phyloP scores from a whole-genome alignment of 805 yeast species.

The Cyberlindnera americana region DNA sequence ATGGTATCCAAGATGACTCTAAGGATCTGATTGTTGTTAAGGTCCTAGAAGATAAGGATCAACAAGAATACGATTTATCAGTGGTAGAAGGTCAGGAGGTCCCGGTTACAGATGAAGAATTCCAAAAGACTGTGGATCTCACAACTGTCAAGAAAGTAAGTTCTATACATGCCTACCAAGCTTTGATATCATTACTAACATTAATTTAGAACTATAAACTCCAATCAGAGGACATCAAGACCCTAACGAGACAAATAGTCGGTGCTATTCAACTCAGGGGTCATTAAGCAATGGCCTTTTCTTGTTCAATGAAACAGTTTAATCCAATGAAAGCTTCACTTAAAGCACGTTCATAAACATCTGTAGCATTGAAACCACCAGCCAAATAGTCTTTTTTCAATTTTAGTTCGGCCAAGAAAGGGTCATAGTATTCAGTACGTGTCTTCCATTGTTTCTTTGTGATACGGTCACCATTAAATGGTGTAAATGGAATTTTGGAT shows the following conservation, averaged over 20 bases:
- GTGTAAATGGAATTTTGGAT: conserved; percentile 72
- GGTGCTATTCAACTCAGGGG: conserved; percentile 51
- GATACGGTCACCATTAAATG: conserved; percentile 88
- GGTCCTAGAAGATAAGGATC: conserved; percentile 29
- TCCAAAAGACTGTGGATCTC: conserved; percentile 33
- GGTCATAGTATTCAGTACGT: conserved; percentile 53
- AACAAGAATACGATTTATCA: conserved; percentile 18
- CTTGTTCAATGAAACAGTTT: conserved; percentile 72
- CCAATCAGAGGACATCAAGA: conserved; percentile 10
- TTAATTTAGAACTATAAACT: conserved; percentile 18
- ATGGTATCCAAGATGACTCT: conserved; percentile 59
- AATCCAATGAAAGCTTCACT: conserved; percentile 89
- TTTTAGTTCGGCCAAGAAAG: conserved; percentile 50
- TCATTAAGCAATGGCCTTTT: conserved; percentile 31
- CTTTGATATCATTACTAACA: conserved; percentile 1
- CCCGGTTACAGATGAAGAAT: conserved; percentile 31
- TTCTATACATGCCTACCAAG: not conserved
- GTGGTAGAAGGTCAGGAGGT: conserved; percentile 34
- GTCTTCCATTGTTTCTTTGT: conserved; percentile 47
- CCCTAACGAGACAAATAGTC: conserved; percentile 40
- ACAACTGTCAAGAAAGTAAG: conserved; percentile 29
- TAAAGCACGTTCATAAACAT: conserved; percentile 70
- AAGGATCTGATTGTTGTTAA: conserved; percentile 49
- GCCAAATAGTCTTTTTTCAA: conserved; percentile 69
- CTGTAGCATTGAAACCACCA: conserved; percentile 75